Evolutionary conservation across 129 eudicot genomes (phyloP), one percentile per base, ranked within the genome.

Genomic region (Saposhnikovia divaricata): DNA sequence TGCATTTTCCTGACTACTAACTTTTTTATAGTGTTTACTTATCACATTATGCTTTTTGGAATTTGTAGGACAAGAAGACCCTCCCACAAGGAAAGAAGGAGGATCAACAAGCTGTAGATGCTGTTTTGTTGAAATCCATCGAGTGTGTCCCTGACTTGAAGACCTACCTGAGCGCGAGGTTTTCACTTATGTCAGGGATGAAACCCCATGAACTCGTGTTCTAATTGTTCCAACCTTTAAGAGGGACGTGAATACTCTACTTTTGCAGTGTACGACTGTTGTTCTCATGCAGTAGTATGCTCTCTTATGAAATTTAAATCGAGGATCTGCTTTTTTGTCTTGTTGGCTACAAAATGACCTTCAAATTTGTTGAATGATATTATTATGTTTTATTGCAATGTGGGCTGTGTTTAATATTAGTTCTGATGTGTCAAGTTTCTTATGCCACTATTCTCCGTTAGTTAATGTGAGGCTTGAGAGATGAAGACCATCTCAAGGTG

Each of bases 181-280:
- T 90, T 69, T 90, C 96, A 19, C 88, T 88, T 27, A 83, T 83
- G 86, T 81, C 86, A 71, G 92, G 90, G 78, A 86, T 88, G 92
- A 90, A 88, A 70, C 96, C 96, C 6, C 96, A 88, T 23, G 91
- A 88, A 84, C 87, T 90, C 10, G 88, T 86, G 42, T 90, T 88
- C 86, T 90, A n/a, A n/a, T 9, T 21, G 37, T 43, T 40, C 37
- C 21, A 38, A 72, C 53, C 53, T 9, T 46, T 74, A 12, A 28
- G 40, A 45, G 55, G 77, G 34, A n/a, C n/a, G 10, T 74, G 77
- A 74, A 74, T 74, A 74, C 59, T 12, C n/a, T 45, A 74, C 39
- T 74, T 74, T 74, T 6, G n/a, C 21, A 9, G n/a, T 73, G 53
- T 44, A 23, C 23, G 55, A 23, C 51, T 13, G 42, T 43, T 43